Base-by-base conservation (phyloP, 495 filamentous ascomycete genomes). In the Stereocaulon alpinum region DNA sequence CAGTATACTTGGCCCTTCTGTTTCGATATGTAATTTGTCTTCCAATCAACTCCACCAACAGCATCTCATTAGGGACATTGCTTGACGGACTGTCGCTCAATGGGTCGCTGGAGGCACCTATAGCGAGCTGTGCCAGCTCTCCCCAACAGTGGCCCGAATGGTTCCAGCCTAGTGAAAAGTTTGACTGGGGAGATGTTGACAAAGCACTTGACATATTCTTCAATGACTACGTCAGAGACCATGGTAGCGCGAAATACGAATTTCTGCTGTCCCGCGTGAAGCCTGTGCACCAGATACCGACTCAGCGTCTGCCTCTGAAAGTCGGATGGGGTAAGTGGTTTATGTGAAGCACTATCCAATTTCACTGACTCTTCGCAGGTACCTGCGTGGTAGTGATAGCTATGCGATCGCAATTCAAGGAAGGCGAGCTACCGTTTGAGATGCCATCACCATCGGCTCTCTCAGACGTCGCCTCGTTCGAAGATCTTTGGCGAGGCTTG, bases 111-210 rank as follows among this genome's bases (percentile, higher is more conserved):
- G 42, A 32, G n/a, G 29, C 52, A 17, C 51, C 59, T 7, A 27
- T 29, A 2, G 5, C 59, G 18, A 41, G 32, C 6, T 61, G 59
- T 18, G 59, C 59, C 27, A 49, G 27, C 37, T 6, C 43, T 27
- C 29, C 59, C 30, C 32, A 7, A 20, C 37, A 20, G 22, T 51
- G 49, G 49, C 27, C 59, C 3, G 52, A 50, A 56, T 61, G 59
- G 59, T 61, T 56, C 24, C 59, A 61, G 32, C 59, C 59, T n/a
- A 61, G 59, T 14, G 22, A 56, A 22, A 50, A 34, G 14, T 61
- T 61, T 52, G 59, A 61, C 52, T 47, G 3, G 24, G 32, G 32
- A 42, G 59, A 61, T 42, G 57, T 53, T 18, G 30, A 27, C 20
- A 40, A 24, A 37, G 32, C 59, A 17, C 2, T 61, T 18, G n/a